Conservation (phyloP, 2,329 filamentous ascomycete species). For the Cladosporium sp. region DNA sequence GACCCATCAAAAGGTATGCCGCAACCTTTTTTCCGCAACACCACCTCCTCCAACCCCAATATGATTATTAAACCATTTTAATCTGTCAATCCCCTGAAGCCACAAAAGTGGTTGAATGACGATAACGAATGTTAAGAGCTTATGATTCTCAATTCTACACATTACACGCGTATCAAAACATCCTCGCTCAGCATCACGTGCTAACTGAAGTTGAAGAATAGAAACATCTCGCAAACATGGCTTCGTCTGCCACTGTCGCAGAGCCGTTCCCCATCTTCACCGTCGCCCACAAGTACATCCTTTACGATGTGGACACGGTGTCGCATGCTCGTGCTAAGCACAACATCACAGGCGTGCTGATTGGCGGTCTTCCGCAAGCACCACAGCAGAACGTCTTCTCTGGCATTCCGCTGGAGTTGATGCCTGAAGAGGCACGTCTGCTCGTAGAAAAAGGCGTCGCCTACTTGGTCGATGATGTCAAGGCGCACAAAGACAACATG, state of each 20-base stretch:
- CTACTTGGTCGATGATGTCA: slow-evolving; percentile 76
- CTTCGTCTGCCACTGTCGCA: slow-evolving; percentile 34
- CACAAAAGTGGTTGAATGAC: slow-evolving; percentile 48
- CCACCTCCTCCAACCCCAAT: background rate
- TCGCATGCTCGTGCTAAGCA: slow-evolving; percentile 75
- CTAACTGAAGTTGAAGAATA: slow-evolving; percentile 16
- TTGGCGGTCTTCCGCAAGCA: slow-evolving; percentile 85
- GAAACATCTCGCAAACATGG: slow-evolving; percentile 24
- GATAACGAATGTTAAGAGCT: slow-evolving; percentile 39
- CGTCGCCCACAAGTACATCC: slow-evolving; percentile 77
- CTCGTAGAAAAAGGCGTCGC: slow-evolving; percentile 75
- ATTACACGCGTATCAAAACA: slow-evolving; percentile 8
- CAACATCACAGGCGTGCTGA: slow-evolving; percentile 81
- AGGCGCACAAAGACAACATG: slow-evolving; percentile 67
- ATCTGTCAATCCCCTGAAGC: slow-evolving; percentile 84
- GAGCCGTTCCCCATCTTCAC: slow-evolving; percentile 76
- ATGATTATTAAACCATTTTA: slow-evolving; percentile 32
- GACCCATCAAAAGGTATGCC: slow-evolving; percentile 10
- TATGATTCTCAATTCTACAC: background rate
- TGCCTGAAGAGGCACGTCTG: slow-evolving; percentile 83
- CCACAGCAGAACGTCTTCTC: slow-evolving; percentile 95
- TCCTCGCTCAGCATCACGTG: background rate
- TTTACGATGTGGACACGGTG: slow-evolving; percentile 84
- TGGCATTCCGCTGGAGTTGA: slow-evolving; percentile 82
- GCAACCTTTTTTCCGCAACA: background rate